Percentiles rank a stretch among this genome's conserved stretches.
These are phyloP conservation scores for Metschnikowia kunwiensis DNA, from an alignment of 805 yeast species.

Conservation along the genomic window DNA sequence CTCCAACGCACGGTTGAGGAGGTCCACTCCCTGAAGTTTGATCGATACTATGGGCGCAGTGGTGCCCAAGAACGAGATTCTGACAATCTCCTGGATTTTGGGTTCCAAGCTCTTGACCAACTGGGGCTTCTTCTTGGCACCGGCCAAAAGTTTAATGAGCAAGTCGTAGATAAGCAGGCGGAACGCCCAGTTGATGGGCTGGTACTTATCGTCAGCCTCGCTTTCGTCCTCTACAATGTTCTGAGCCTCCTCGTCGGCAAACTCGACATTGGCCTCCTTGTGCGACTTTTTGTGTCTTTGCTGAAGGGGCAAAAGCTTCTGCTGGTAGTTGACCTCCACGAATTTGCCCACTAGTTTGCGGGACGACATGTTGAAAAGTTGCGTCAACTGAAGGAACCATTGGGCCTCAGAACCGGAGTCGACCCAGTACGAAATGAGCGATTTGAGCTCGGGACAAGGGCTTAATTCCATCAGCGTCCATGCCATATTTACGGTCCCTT, in stretches of 20 bases:
- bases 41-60: conserved; percentile 63
- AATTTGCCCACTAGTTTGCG: conserved; percentile 41
- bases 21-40: conserved; percentile 60
- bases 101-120: conserved; percentile 42
- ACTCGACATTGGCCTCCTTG: conserved; percentile 23
- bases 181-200: conserved; percentile 58
- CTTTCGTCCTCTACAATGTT: conserved; percentile 36
- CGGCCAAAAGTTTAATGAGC: conserved; percentile 40
- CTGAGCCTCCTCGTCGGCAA: conserved; percentile 41
- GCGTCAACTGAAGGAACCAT: conserved; percentile 60
- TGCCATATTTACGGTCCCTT: conserved; percentile 48
- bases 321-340: conserved; percentile 37
- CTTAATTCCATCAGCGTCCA: conserved; percentile 59
- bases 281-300: conserved; percentile 39
- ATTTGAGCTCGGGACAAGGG: conserved; percentile 42
- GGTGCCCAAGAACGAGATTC: conserved; percentile 76
- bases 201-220: conserved; percentile 43
- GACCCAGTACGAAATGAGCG: conserved; percentile 59
- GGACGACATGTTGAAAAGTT: conserved; percentile 45
- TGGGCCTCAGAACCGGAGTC: conserved; percentile 43
- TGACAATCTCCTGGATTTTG: conserved; percentile 62
- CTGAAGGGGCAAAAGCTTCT: conserved; percentile 39
- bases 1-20: conserved; percentile 61
- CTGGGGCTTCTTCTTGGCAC: conserved; percentile 36
- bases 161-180: conserved; percentile 47